Conservation (phyloP, 495 filamentous ascomycete genomes). For the Lichina pygmaea region DNA sequence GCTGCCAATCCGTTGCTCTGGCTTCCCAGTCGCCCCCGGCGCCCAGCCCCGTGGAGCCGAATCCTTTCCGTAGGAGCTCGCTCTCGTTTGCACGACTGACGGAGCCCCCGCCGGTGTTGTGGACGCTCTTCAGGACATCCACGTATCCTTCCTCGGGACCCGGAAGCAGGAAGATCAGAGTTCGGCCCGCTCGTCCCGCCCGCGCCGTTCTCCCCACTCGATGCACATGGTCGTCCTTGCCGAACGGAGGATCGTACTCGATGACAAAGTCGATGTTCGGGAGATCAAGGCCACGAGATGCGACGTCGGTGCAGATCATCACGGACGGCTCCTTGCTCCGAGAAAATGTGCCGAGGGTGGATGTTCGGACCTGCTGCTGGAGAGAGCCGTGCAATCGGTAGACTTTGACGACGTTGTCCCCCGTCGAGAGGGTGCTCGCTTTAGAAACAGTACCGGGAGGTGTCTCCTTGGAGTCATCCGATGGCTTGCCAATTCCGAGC, state of each 20-base stretch:
- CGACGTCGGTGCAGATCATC: constrained; percentile 82
- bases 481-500: constrained; percentile 8
- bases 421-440: constrained; percentile 21
- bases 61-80: constrained; percentile 33
- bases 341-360: constrained; percentile 57
- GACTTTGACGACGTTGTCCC: constrained; percentile 32
- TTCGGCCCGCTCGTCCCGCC: constrained; percentile 69
- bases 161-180: constrained; percentile 67
- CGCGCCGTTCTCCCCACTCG: constrained; percentile 85
- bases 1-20: constrained; percentile 48
- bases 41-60: constrained; percentile 14
- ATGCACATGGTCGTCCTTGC: constrained; percentile 72
- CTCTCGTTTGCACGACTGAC: constrained; percentile 27
- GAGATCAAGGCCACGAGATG: constrained; percentile 78
- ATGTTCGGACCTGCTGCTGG: constrained; percentile 56
- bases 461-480: constrained; percentile 9
- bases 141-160: constrained; percentile 81
- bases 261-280: constrained; percentile 82
- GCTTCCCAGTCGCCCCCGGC: constrained; percentile 31
- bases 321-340: constrained; percentile 33
- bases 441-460: constrained; percentile 17
- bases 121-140: constrained; percentile 32
- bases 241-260: constrained; percentile 87
- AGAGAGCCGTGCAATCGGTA: constrained; percentile 87
- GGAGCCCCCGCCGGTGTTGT: constrained; percentile 26